These are phyloP conservation scores for Ophiostoma australiae DNA, from an alignment of 2,329 filamentous ascomycete genomes.

Conservation along the genomic window DNA sequence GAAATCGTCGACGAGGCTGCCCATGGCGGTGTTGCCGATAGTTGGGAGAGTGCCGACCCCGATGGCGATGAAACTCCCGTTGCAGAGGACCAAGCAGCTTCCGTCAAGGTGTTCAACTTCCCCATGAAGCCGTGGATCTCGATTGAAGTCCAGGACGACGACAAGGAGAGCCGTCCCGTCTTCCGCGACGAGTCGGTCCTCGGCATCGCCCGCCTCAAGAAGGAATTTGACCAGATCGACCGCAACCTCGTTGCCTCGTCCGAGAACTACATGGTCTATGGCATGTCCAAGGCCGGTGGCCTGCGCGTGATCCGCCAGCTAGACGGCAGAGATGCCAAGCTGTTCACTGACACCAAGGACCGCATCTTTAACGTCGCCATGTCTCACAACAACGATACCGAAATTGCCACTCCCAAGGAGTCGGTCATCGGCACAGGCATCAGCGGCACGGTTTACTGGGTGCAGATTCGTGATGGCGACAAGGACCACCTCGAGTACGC, in stretches of 20 bases:
- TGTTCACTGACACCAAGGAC: constrained; percentile 87
- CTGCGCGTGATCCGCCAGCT: constrained; percentile 92
- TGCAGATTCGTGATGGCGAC: constrained; percentile 68
- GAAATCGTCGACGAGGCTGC: constrained; percentile 53
- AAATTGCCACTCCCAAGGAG: constrained; percentile 59
- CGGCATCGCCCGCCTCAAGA: constrained; percentile 91
- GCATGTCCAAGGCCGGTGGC: constrained; percentile 87
- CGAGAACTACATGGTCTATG: constrained; percentile 87
- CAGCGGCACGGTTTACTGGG: constrained; percentile 96
- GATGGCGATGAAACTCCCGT: constrained; percentile 52
- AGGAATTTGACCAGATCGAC: constrained; percentile 96
- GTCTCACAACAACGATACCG: constrained; percentile 60
- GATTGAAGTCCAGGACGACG: constrained; percentile 64
- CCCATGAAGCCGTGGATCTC: constrained; percentile 95
- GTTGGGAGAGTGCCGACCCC: constrained; percentile 82
- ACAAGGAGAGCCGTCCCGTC: constrained; percentile 52
- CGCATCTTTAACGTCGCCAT: constrained; percentile 92
- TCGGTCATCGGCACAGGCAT: constrained; percentile 88
- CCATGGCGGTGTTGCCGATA: constrained; percentile 66
- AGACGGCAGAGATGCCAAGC: constrained; percentile 82
- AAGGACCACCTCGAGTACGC: constrained; percentile 75
- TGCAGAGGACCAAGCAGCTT: constrained; percentile 58
- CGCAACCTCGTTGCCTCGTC: constrained; percentile 87
- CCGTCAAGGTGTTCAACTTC: constrained; percentile 86
- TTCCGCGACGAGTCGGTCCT: constrained; percentile 75